phyloP scores from a whole-genome alignment of 352 stramenopile species.

The Phytophthora macrochlamydospora region DNA sequence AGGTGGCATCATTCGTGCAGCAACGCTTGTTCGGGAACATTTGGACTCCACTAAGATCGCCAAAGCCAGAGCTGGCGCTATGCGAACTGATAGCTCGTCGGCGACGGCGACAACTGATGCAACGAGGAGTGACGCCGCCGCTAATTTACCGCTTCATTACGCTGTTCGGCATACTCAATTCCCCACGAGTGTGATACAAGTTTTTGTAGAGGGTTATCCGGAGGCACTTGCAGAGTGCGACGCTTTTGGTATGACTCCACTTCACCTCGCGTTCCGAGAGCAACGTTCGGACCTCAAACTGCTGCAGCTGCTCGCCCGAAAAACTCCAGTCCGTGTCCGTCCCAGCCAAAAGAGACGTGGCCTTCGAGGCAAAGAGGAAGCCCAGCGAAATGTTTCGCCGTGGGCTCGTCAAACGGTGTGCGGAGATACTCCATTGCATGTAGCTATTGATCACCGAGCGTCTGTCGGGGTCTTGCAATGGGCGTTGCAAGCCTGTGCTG shows the following conservation, averaged over 20 bases:
- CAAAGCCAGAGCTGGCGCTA: slow-evolving; percentile 35
- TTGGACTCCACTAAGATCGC: slow-evolving; percentile 46
- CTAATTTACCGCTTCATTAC: slow-evolving; percentile 63
- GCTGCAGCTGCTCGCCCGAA: slow-evolving; percentile 32
- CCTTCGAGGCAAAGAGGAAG: background rate
- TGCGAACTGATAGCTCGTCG: slow-evolving; percentile 57
- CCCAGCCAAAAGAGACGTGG: background rate
- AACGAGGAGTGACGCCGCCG: slow-evolving; percentile 44
- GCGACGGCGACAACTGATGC: slow-evolving; percentile 54
- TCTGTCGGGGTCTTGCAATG: slow-evolving; percentile 51
- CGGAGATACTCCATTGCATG: slow-evolving; percentile 48
- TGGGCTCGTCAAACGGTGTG: slow-evolving; percentile 30
- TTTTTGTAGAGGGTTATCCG: slow-evolving; percentile 43
- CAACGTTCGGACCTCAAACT: slow-evolving; percentile 27
- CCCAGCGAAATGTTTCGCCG: slow-evolving; percentile 6
- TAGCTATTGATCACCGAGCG: slow-evolving; percentile 35
- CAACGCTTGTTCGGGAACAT: slow-evolving; percentile 50
- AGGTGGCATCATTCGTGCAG: slow-evolving; percentile 47
- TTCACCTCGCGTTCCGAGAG: slow-evolving; percentile 65
- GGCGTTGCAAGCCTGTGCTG: slow-evolving; percentile 17
- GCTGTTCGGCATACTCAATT: slow-evolving; percentile 48
- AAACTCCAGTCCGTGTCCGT: background rate
- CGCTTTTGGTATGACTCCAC: slow-evolving; percentile 61
- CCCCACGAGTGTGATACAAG: slow-evolving; percentile 34
- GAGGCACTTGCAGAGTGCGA: slow-evolving; percentile 50